These are phyloP conservation scores for Lagenaria siceraria DNA, from an alignment of 306 rosid species.

Conservation along the genomic window DNA sequence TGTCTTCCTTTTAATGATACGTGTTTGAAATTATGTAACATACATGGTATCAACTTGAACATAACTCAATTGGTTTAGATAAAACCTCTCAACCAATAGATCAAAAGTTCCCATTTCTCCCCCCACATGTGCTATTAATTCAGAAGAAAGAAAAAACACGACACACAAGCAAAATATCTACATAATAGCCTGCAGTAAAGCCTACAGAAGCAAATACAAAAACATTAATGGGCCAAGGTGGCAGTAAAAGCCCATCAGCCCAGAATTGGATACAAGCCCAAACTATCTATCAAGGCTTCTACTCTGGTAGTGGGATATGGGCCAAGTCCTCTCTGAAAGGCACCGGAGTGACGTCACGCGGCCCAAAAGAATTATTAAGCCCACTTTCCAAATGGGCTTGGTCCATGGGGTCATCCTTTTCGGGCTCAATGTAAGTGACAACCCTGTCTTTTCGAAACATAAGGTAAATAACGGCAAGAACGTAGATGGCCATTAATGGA, in stretches of 20 bases:
- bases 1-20: too few relatives aligned
- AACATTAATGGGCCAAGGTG: background rate
- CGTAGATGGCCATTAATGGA: constrained; percentile 59
- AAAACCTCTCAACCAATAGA: too few relatives aligned
- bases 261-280: background rate
- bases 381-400: constrained; percentile 50
- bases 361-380: constrained; percentile 8
- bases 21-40: too few relatives aligned
- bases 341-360: constrained; percentile 9
- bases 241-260: background rate
- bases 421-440: constrained; percentile 31
- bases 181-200: too few relatives aligned
- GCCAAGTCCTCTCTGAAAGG: constrained; percentile 63
- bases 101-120: too few relatives aligned
- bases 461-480: constrained; percentile 40
- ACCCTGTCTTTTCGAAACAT: constrained; percentile 56
- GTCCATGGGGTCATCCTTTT: constrained; percentile 21
- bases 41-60: too few relatives aligned
- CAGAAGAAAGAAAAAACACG: too few relatives aligned
- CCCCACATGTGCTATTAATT: too few relatives aligned
- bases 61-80: too few relatives aligned
- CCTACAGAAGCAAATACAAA: background rate
- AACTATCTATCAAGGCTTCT: background rate
- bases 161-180: too few relatives aligned
- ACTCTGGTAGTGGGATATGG: constrained; percentile 34